These are phyloP conservation scores for Salisapilia sapeloensis DNA, from an alignment of 352 stramenopile species.

Conservation along the genomic window DNA sequence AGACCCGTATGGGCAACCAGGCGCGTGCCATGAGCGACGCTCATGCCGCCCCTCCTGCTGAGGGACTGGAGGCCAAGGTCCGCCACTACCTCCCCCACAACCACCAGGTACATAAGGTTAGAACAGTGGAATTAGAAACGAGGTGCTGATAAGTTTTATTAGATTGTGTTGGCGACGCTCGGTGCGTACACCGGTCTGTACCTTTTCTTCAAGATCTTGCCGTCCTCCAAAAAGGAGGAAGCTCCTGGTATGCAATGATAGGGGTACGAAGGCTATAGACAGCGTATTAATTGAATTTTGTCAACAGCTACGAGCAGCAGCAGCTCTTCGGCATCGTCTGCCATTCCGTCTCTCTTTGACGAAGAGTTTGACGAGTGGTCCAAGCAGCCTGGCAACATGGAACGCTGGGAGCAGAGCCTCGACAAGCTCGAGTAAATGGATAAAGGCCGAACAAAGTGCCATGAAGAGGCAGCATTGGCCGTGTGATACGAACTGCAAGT, in stretches of 20 bases:
- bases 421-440: slow-evolving; percentile 62
- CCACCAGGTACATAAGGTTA: slow-evolving; percentile 46
- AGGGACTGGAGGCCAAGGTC: slow-evolving; percentile 73
- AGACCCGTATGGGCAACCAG: slow-evolving; percentile 23
- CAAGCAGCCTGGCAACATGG: slow-evolving; percentile 66
- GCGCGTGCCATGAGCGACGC: slow-evolving; percentile 55
- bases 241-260: slow-evolving; percentile 20
- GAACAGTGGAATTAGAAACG: neutral
- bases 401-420: slow-evolving; percentile 79
- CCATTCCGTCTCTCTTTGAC: slow-evolving; percentile 68
- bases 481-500: neutral
- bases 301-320: slow-evolving; percentile 13
- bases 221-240: slow-evolving; percentile 54
- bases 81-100: slow-evolving; percentile 68
- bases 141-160: neutral
- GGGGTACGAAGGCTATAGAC: neutral
- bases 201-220: slow-evolving; percentile 75
- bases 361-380: slow-evolving; percentile 80
- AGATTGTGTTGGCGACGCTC: slow-evolving; percentile 75
- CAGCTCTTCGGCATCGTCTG: slow-evolving; percentile 18
- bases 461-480: neutral
- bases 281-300: neutral
- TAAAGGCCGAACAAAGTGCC: neutral
- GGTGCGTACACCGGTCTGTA: slow-evolving; percentile 68
- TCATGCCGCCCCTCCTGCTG: slow-evolving; percentile 31